A percentile compares a stretch with the other conserved stretches of the same genome.
These are phyloP conservation scores for Monosporascus sp. DNA, from an alignment of 2,329 filamentous ascomycete species.

Conservation along the genomic window DNA sequence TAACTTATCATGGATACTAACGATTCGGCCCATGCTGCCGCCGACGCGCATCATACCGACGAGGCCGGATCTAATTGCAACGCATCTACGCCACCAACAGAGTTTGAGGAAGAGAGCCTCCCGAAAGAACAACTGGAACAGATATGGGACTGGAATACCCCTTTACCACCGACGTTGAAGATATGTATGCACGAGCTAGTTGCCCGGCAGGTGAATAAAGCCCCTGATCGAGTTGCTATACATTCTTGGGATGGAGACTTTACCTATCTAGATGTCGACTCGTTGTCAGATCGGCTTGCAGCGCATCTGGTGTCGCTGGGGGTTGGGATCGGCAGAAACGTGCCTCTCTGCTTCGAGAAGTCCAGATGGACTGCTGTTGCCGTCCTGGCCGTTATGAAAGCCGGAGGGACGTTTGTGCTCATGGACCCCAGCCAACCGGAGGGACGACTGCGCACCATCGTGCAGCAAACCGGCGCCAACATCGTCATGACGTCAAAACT, in stretches of 20 bases:
- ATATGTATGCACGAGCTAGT: slow-evolving; percentile 44
- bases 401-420: slow-evolving; percentile 42
- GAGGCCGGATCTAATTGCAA: slow-evolving; percentile 14
- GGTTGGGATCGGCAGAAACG: slow-evolving; percentile 32
- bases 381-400: slow-evolving; percentile 42
- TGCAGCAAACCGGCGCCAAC: slow-evolving; percentile 36
- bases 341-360: slow-evolving; percentile 49
- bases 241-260: slow-evolving; percentile 45
- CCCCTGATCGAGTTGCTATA: slow-evolving; percentile 38
- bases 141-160: slow-evolving; percentile 42
- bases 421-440: slow-evolving; percentile 43
- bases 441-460: slow-evolving; percentile 38
- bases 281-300: slow-evolving; percentile 36
- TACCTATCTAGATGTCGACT: slow-evolving; percentile 41
- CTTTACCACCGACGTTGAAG: slow-evolving; percentile 33
- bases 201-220: slow-evolving; percentile 28
- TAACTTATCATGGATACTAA: slow-evolving; percentile 9
- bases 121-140: slow-evolving; percentile 34
- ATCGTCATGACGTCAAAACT: slow-evolving; percentile 35
- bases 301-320: slow-evolving; percentile 32
- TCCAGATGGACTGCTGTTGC: slow-evolving; percentile 41
- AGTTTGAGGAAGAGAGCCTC: slow-evolving; percentile 22
- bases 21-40: slow-evolving; percentile 4
- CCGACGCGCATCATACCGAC: slow-evolving; percentile 15
- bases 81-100: slow-evolving; percentile 23